Base-by-base conservation (phyloP, 495 filamentous ascomycete genomes). In the Echria macrotheca region DNA sequence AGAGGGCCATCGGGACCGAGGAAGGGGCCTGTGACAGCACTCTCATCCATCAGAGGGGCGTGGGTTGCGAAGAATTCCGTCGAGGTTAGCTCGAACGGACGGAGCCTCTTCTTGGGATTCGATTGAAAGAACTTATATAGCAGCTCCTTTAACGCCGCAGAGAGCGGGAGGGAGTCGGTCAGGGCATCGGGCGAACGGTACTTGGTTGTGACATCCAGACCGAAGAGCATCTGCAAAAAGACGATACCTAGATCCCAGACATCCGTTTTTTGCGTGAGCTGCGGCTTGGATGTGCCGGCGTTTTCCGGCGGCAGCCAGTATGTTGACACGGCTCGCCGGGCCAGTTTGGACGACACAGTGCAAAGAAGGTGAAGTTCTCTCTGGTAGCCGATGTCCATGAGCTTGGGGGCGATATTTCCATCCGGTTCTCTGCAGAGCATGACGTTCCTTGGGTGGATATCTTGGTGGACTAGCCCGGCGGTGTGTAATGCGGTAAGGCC, bases 171-270 rank as follows among this genome's bases (percentile, higher is more conserved):
- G 3, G 72, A 74, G 6, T 84, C 80, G 40, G 89, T 67, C 38
- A 95, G 63, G 17, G 80, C 77, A 35, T 77, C 76, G 7, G 90
- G 90, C 0, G 89, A 94, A 18, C 77, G 82, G 57, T 95, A 89
- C 49, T 83, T 83, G 43, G 85, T 73, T 19, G 85, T 67, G 8
- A 89, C 78, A 55, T 86, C 77, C 45, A 86, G 68, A 21, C 93
- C 93, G 59, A 96, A 93, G n/a, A 88, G 73, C 89, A 97, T 95
- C 63, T 97, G 91, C 22, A 95, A 66, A 55, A 95, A 81, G 15
- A 95, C 75, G 31, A 96, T 78, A 4, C 93, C 93, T 54, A 97
- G 78, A 54, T 95, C 84, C 93, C 93, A 98, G 11, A 98, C 79
- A 65, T 97, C 94, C 0, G 89, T 86, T 63, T 94, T 95, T 56